Base-by-base conservation (phyloP, 306 rosid species). In the Prunus mongolica region DNA sequence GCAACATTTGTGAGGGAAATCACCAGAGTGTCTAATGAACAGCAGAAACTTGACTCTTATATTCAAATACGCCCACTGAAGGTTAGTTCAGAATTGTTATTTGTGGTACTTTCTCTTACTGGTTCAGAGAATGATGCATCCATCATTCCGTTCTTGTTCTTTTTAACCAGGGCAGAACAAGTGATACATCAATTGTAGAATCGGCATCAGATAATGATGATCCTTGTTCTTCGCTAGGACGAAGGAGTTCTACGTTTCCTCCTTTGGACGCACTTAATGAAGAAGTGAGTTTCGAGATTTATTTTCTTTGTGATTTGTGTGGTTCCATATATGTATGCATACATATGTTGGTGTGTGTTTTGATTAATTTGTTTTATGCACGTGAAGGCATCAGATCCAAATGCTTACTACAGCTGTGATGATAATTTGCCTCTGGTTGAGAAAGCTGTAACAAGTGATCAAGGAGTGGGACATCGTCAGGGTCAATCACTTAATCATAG, bases 161-260 rank as follows among this genome's bases (percentile, higher is more conserved):
- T 73, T 15, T 45, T 27, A 63, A 41, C 44, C 90, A 95, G 97
- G 92, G 81, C 70, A 82, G 91, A 79, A 62, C 75, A 71, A 83
- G 90, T 69, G 92, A 89, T 83, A 82, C 88, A 38, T 89, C 98
- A 67, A 69, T 85, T 18, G 89, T 85, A 46, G 96, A 95, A 67
- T 91, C 97, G 50, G 91, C 90, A 71, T 89, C 91, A 27, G 92
- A 88, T 79, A 79, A 92, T 73, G 96, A 90, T 65, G 97, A 88
- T 81, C 87, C 87, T 62, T 84, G 87, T 80, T 88, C 90, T 67
- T 88, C 91, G 38, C 19, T 76, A n/a, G 86, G 89, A 81, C 84
- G 65, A 75, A 76, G 87, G 69, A 79, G 83, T 78, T 77, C 84
- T 16, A 66, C 82, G 49, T 41, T 76, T 84, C 85, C 93, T 83